phyloP scores from a whole-genome alignment of 108 stramenopile genomes.

The Nitzschia inconspicua region DNA sequence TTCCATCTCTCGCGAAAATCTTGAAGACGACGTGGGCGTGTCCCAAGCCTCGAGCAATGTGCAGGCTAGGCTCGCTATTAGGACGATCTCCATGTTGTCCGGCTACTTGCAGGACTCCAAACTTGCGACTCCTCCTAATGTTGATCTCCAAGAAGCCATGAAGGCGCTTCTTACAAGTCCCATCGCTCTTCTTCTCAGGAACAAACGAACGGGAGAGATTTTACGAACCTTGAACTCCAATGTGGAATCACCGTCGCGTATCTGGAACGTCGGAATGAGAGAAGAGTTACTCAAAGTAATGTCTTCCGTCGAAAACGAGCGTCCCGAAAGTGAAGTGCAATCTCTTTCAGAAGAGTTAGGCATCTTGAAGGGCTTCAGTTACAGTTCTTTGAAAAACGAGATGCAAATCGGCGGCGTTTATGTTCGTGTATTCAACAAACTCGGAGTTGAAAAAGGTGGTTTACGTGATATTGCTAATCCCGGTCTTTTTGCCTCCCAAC shows the following conservation, averaged over 20 bases:
- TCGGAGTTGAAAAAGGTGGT: conserved; percentile 42
- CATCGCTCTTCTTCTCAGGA: conserved; percentile 55
- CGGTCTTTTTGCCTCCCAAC: conserved; percentile 36
- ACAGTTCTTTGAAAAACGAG: conserved; percentile 45
- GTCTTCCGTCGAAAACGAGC: conserved; percentile 27
- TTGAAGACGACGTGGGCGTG: conserved; percentile 33
- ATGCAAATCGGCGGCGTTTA: conserved; percentile 65
- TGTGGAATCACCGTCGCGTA: conserved; percentile 52
- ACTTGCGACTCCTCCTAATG: conserved; percentile 37
- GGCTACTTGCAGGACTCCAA: conserved; percentile 44
- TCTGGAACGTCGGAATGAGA: conserved; percentile 77
- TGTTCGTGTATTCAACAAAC: conserved; percentile 60
- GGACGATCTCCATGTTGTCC: conserved; percentile 67
- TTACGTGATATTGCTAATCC: conserved; percentile 42
- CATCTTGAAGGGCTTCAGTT: conserved; percentile 30
- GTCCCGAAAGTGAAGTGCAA: conserved; percentile 18
- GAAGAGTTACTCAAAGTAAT: conserved; percentile 50
- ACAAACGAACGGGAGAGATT: conserved; percentile 52
- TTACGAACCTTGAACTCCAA: conserved; percentile 56
- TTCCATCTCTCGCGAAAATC: conserved; percentile 23
- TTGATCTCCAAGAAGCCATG: conserved; percentile 32
- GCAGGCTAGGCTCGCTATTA: conserved; percentile 50
- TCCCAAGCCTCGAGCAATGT: conserved; percentile 58
- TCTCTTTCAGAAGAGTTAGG: conserved; percentile 38
- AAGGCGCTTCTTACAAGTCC: conserved; percentile 53